Conservation (phyloP, 2,329 filamentous ascomycete species). For the Alternaria dauci region DNA sequence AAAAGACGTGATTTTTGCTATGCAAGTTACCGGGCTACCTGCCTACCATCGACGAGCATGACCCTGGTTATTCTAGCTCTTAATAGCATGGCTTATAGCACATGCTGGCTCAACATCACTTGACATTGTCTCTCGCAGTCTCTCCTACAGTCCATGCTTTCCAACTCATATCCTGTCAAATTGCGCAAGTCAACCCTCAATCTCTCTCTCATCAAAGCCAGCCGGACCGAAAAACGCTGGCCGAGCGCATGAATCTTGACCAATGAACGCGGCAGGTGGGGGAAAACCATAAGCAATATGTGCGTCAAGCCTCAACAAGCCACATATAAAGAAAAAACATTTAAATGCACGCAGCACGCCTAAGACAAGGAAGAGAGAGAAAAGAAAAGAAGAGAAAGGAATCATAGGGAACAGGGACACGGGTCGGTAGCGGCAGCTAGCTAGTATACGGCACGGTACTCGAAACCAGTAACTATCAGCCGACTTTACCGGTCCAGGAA, state of each 20-base stretch:
- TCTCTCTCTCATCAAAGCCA: background rate
- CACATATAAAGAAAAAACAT: background rate
- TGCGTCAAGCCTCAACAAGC: background rate
- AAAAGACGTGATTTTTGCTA: background rate
- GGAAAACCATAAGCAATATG: background rate
- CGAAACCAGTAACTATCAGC: background rate
- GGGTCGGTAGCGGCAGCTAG: background rate
- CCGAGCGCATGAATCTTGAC: background rate
- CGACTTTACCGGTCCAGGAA: slow-evolving; percentile 1
- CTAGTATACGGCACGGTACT: background rate
- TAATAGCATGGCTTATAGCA: background rate
- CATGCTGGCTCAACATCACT: background rate
- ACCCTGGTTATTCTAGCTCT: background rate
- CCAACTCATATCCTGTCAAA: background rate
- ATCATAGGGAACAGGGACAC: background rate
- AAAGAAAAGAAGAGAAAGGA: background rate
- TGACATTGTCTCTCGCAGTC: background rate
- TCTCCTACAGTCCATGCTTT: background rate
- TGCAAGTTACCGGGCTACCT: background rate
- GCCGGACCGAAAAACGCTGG: background rate
- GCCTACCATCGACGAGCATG: background rate
- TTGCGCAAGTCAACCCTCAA: background rate
- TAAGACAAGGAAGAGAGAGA: background rate
- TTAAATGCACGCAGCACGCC: background rate
- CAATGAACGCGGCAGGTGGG: background rate